phyloP scores from a whole-genome alignment of 1,284 basidiomycete species.

The Neolentinus lepideus region DNA sequence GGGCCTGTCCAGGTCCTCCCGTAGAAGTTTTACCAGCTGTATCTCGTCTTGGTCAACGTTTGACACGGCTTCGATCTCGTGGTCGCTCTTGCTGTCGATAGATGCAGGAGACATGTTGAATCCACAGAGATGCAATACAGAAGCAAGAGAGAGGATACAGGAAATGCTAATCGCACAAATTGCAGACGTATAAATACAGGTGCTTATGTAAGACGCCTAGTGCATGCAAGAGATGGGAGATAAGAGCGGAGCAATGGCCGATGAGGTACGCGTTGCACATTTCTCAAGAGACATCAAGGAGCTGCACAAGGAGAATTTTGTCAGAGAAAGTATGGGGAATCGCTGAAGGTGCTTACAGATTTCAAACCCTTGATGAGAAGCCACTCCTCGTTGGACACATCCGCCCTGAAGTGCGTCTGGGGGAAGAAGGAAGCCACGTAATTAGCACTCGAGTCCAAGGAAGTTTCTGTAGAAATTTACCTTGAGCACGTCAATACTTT shows the following conservation, averaged over 20 bases:
- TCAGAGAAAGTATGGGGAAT: background rate
- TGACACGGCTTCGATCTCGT: slow-evolving; percentile 15
- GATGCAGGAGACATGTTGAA: slow-evolving; percentile 12
- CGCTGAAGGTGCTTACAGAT: slow-evolving; percentile 42
- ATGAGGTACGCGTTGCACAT: background rate
- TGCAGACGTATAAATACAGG: slow-evolving; percentile 17
- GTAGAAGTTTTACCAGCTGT: slow-evolving; percentile 49
- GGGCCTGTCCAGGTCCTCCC: slow-evolving; percentile 16
- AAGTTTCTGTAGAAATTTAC: slow-evolving; percentile 25
- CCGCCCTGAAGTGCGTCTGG: slow-evolving; percentile 81
- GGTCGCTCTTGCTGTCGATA: slow-evolving; percentile 9
- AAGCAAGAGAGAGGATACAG: slow-evolving; percentile 7
- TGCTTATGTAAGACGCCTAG: slow-evolving; percentile 17
- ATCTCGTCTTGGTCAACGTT: slow-evolving; percentile 45
- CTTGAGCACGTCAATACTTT: slow-evolving; percentile 94
- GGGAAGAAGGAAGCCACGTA: slow-evolving; percentile 9
- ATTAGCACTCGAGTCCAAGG: slow-evolving; percentile 5
- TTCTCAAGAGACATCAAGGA: slow-evolving; percentile 38
- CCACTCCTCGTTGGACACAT: slow-evolving; percentile 93
- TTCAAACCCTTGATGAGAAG: slow-evolving; percentile 90
- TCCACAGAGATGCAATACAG: slow-evolving; percentile 1
- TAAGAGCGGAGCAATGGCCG: background rate
- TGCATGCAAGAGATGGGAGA: background rate
- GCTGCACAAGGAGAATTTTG: slow-evolving; percentile 21
- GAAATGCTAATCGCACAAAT: slow-evolving; percentile 6